Percentiles rank a stretch among this genome's conserved stretches.
phyloP scores from a whole-genome alignment of 176 grass and related monocot genomes.

The Raddia distichophylla region DNA sequence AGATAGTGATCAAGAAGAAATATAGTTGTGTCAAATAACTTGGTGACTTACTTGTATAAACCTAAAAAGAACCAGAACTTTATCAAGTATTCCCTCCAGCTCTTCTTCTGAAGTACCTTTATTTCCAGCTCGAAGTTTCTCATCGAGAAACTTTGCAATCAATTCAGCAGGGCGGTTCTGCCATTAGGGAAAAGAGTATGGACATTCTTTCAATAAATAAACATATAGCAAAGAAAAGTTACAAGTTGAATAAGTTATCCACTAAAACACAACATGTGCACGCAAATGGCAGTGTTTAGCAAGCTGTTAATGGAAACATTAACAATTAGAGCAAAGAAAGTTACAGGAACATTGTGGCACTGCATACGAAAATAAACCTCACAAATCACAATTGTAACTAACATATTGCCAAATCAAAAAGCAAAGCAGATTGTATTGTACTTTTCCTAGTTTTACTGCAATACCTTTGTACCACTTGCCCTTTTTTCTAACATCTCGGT shows the following conservation, averaged over 20 bases:
- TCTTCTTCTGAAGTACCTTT: slow-evolving; percentile 99
- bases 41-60: slow-evolving; percentile 92
- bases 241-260: not conserved
- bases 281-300: not conserved
- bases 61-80: slow-evolving; percentile 97
- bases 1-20: slow-evolving; percentile 1
- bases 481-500: not conserved
- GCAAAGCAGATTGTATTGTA: not conserved
- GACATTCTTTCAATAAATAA: not conserved
- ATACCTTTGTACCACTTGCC: not conserved
- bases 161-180: slow-evolving; percentile 98
- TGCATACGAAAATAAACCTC: slow-evolving; percentile 11
- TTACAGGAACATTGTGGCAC: not conserved
- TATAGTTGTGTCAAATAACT: slow-evolving; percentile 17
- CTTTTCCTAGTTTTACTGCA: not conserved
- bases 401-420: not conserved
- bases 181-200: slow-evolving; percentile 41
- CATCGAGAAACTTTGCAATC: slow-evolving; percentile 98
- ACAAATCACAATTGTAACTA: not conserved
- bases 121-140: slow-evolving; percentile 98
- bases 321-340: not conserved
- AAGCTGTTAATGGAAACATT: not conserved
- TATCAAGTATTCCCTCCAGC: slow-evolving; percentile 95
- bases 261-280: slow-evolving; percentile 17
- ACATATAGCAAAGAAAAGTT: slow-evolving; percentile 24